Base-by-base conservation (phyloP, 192 early-diverging fungal species). In the Thamnidium elegans region DNA sequence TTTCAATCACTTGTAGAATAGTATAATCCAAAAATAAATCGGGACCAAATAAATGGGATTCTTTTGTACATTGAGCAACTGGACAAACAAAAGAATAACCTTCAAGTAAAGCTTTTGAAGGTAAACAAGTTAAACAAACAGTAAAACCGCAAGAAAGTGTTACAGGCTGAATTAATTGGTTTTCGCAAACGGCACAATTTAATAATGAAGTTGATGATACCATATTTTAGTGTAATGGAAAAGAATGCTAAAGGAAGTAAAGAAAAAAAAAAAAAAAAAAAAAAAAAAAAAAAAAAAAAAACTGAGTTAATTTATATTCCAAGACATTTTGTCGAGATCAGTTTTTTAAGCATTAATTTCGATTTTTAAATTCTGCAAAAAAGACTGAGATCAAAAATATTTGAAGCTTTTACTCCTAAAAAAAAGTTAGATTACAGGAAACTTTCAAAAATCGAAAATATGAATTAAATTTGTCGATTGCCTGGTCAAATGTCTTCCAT, bases 141-240 rank as follows among this genome's bases (percentile, higher is more conserved):
- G 63, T 64, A 42, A 42, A 54, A 26, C 63, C 63, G 21, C 63
- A 64, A 43, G 63, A 64, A 34, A 64, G 63, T 14, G 50, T 64
- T 6, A 64, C 23, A 21, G 63, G 63, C 0, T 64, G 50, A 4
- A 9, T 7, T 13, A 64, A 46, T 6, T 20, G 23, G 1, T 52
- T 39, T n/a, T 53, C n/a, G 15, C 63, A 64, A 43, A 42, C 63
- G 31, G 63, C 34, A 4, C 63, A 64, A 20, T 50, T 64, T 42
- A 64, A 51, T 64, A 64, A 3, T 23, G 50, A n/a, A 56, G 34
- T 56, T 30, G 30, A 32, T 34, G 23, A 14, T 54, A 31, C 31
- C 23, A 13, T 51, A 4, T 19, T 26, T 2, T 26, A 26, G 26
- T 26, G 26, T 26, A 26, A 26, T 26, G 19, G 11, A 21, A 52